phyloP scores from a whole-genome alignment of 306 rosid species.

The Prunus dulcis region DNA sequence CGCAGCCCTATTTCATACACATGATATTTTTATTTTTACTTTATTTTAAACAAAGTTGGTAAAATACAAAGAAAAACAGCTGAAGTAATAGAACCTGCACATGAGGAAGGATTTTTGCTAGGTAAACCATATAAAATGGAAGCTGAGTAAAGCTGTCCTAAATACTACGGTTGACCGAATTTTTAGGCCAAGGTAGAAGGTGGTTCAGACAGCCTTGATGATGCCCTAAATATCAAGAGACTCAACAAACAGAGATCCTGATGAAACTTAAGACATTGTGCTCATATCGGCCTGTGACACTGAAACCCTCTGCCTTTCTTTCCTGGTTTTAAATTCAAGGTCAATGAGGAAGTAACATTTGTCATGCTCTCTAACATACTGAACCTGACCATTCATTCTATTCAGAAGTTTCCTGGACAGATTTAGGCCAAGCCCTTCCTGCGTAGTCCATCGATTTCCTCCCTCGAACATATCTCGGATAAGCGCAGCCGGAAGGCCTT shows the following conservation, averaged over 20 bases:
- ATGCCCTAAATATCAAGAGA: not conserved
- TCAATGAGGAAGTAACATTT: slow-evolving; percentile 66
- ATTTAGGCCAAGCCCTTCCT: slow-evolving; percentile 66
- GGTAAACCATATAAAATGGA: not conserved
- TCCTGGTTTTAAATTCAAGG: slow-evolving; percentile 47
- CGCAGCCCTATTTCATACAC: not conserved
- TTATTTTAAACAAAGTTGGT: not conserved
- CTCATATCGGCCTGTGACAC: slow-evolving; percentile 26
- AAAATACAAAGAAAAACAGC: not conserved
- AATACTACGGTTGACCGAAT: too few relatives aligned
- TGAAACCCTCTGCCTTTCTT: slow-evolving; percentile 25
- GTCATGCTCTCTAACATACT: slow-evolving; percentile 55
- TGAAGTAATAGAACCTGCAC: not conserved
- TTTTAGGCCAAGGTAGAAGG: not conserved
- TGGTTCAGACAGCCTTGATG: not conserved
- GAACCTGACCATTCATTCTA: slow-evolving; percentile 62
- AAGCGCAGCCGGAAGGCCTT: slow-evolving; percentile 56
- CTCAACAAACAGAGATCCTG: not conserved
- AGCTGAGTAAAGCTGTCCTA: not conserved
- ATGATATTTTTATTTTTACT: not conserved
- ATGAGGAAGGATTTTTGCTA: not conserved
- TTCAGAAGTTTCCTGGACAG: slow-evolving; percentile 68
- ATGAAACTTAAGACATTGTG: slow-evolving; percentile 16
- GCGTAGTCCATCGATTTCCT: slow-evolving; percentile 56
- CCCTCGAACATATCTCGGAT: slow-evolving; percentile 61